A percentile compares a stretch with the other conserved stretches of the same genome.
Conservation (phyloP, 768 basidiomycete genomes). For the Grammothele lineata region DNA sequence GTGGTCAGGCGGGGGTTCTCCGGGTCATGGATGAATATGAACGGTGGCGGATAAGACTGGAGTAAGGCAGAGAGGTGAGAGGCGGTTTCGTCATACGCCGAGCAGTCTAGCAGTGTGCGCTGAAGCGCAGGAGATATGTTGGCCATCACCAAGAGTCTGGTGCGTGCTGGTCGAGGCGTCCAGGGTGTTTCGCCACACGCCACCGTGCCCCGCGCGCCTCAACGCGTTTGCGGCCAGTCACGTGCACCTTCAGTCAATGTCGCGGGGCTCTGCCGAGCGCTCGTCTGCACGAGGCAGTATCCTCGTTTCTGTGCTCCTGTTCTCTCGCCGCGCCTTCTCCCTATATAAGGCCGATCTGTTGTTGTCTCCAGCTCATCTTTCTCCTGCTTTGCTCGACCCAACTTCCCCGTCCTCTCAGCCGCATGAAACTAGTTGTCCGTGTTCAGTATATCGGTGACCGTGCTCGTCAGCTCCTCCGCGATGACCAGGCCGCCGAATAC, state of each 20-base stretch:
- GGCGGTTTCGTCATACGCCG: conserved; percentile 19
- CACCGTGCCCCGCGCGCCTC: too few relatives aligned
- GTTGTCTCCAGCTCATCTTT: not conserved
- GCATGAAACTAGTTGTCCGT: conserved; percentile 16
- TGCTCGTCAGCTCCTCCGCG: conserved; percentile 10
- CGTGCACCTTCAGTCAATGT: too few relatives aligned
- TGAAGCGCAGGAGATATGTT: not conserved
- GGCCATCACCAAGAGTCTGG: too few relatives aligned
- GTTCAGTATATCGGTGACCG: conserved; percentile 17
- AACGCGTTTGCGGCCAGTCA: not conserved
- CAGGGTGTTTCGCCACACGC: too few relatives aligned
- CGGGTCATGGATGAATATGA: conserved; percentile 64
- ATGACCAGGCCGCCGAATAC: conserved; percentile 12
- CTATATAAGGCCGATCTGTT: not conserved
- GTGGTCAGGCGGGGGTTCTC: conserved; percentile 43
- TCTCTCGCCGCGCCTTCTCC: not conserved
- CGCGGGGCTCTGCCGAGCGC: not conserved
- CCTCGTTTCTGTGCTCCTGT: not conserved
- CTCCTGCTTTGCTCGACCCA: not conserved
- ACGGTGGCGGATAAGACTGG: conserved; percentile 47
- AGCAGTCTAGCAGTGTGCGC: not conserved
- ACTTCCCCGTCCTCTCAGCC: not conserved
- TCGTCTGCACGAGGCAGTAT: too few relatives aligned
- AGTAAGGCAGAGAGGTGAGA: conserved; percentile 28
- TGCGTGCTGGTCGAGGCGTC: too few relatives aligned